Evolutionary conservation across 139 green algal species (phyloP).

Genomic region (Haematococcus lacustris): DNA sequence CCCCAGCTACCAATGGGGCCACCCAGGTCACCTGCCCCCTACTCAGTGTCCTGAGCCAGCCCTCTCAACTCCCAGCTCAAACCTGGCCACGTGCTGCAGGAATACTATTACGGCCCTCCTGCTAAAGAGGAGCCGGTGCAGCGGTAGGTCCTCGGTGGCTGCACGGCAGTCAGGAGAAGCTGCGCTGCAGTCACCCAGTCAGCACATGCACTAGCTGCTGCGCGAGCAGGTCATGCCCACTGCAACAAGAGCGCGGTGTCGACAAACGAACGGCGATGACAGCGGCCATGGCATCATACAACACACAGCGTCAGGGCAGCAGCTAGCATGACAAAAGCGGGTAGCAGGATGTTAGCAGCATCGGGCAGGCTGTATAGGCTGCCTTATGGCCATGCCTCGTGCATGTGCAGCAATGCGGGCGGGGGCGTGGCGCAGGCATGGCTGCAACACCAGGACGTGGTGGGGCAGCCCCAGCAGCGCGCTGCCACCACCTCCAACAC

Average conservation of each 20-base stretch:
- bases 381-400: not conserved
- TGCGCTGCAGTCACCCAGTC: too few relatives aligned
- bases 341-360: not conserved
- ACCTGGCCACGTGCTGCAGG: too few relatives aligned
- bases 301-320: not conserved
- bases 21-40: too few relatives aligned
- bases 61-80: too few relatives aligned
- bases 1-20: too few relatives aligned
- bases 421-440: conserved; percentile 2
- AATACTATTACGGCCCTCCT: too few relatives aligned
- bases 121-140: too few relatives aligned
- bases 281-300: not conserved
- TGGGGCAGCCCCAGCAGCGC: not conserved
- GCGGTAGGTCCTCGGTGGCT: too few relatives aligned
- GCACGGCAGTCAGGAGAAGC: too few relatives aligned
- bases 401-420: not conserved
- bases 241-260: not conserved
- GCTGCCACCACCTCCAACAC: conserved; percentile 2
- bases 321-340: not conserved
- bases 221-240: too few relatives aligned
- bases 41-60: too few relatives aligned
- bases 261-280: not conserved
- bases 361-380: not conserved
- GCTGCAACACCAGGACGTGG: conserved; percentile 1
- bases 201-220: too few relatives aligned